phyloP scores from a whole-genome alignment of 768 basidiomycete species.

The Tylopilus cervinicoccineus region DNA sequence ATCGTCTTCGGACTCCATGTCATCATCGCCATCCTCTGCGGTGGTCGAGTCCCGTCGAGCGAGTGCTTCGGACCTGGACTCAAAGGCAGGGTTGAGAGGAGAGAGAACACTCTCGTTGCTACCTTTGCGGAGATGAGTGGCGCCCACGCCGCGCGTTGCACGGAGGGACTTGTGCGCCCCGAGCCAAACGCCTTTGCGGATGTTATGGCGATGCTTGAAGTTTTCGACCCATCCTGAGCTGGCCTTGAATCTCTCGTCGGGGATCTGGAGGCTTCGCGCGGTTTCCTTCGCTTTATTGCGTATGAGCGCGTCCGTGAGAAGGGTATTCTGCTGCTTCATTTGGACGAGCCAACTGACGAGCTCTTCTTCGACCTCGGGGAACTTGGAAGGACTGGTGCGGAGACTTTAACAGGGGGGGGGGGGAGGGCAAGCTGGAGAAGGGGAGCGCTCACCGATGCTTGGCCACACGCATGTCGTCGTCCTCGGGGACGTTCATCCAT shows the following conservation, averaged over 20 bases:
- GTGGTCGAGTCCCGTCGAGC: slow-evolving; percentile 25
- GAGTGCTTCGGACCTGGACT: slow-evolving; percentile 29
- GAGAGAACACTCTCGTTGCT: slow-evolving; percentile 33
- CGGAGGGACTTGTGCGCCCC: slow-evolving; percentile 37
- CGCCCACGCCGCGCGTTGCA: slow-evolving; percentile 28
- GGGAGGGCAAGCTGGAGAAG: slow-evolving; percentile 2
- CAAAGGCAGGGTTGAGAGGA: slow-evolving; percentile 40
- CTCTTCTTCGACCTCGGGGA: slow-evolving; percentile 68
- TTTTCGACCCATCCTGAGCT: slow-evolving; percentile 90
- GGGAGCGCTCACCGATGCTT: slow-evolving; percentile 56
- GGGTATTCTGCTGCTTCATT: slow-evolving; percentile 41
- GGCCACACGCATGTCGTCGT: slow-evolving; percentile 54
- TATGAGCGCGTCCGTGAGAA: slow-evolving; percentile 62
- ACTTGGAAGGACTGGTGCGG: slow-evolving; percentile 64
- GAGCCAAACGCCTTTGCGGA: slow-evolving; percentile 61
- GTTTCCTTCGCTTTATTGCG: slow-evolving; percentile 67
- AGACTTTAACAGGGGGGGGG: slow-evolving; percentile 6
- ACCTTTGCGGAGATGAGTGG: slow-evolving; percentile 35
- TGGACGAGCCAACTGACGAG: slow-evolving; percentile 59
- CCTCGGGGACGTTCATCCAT: slow-evolving; percentile 69
- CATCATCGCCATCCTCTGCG: slow-evolving; percentile 32
- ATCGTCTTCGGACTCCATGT: slow-evolving; percentile 36
- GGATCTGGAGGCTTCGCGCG: slow-evolving; percentile 51
- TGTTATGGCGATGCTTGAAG: slow-evolving; percentile 80
- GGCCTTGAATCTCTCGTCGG: slow-evolving; percentile 82